These are phyloP conservation scores for Ceratocystis lukuohia DNA, from an alignment of 2,329 filamentous ascomycete species.

Conservation along the genomic window DNA sequence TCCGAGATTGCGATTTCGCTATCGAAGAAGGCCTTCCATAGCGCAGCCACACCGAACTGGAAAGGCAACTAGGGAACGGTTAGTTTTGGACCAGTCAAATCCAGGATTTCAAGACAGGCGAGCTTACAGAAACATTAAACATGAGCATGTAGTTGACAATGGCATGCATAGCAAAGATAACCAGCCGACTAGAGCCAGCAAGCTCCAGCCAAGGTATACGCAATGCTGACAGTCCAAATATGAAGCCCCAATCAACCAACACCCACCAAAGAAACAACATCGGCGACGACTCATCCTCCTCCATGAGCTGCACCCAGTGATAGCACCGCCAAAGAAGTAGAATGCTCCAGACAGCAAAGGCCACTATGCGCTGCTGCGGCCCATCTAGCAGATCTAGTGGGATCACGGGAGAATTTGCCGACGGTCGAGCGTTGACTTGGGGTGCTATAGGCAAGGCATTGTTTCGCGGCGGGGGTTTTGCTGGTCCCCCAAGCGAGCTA, in stretches of 20 bases:
- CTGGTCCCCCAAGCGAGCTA: background rate
- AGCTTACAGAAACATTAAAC: slow-evolving; percentile 69
- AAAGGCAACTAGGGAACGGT: slow-evolving; percentile 49
- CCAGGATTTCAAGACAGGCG: background rate
- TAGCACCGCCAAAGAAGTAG: slow-evolving; percentile 75
- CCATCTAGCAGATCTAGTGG: slow-evolving; percentile 72
- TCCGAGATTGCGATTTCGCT: slow-evolving; percentile 90
- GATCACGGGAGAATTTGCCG: slow-evolving; percentile 50
- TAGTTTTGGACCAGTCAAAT: background rate
- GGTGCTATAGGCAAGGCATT: slow-evolving; percentile 36
- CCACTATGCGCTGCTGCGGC: slow-evolving; percentile 80
- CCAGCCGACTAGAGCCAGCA: slow-evolving; percentile 58
- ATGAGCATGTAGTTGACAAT: slow-evolving; percentile 73
- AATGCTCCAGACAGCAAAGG: slow-evolving; percentile 61
- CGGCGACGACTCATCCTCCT: slow-evolving; percentile 76
- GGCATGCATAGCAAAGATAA: slow-evolving; percentile 58
- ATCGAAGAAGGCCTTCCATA: slow-evolving; percentile 77
- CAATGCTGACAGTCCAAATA: slow-evolving; percentile 75
- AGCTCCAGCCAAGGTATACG: slow-evolving; percentile 96
- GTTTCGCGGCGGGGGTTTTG: slow-evolving; percentile 12
- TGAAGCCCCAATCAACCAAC: slow-evolving; percentile 67
- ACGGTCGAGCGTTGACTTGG: slow-evolving; percentile 25
- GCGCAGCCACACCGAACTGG: slow-evolving; percentile 54
- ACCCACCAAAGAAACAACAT: slow-evolving; percentile 92
- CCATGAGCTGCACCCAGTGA: slow-evolving; percentile 66